phyloP scores from a whole-genome alignment of 345 rosid species.

The Noccaea caerulescens region DNA sequence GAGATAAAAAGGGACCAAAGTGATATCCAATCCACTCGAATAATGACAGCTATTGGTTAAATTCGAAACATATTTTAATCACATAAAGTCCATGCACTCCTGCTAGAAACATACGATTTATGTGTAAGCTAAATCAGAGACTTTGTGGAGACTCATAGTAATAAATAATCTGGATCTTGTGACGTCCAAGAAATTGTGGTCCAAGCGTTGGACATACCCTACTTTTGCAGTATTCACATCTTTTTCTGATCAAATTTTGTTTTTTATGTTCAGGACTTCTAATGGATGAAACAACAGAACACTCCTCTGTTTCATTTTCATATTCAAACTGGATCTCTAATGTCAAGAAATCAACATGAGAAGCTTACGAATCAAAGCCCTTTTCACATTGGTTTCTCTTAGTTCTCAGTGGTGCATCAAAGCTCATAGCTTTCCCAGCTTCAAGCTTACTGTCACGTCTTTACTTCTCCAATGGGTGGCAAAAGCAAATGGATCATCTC shows the following conservation, averaged over 20 bases:
- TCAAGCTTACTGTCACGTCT: constrained; percentile 76
- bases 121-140: too few species aligned
- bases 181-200: too few species aligned
- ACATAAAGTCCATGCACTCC: too few species aligned
- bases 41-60: too few species aligned
- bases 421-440: constrained; percentile 84
- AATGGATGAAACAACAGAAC: constrained; percentile 39
- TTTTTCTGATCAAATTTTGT: constrained; percentile 10
- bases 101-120: too few species aligned
- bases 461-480: constrained; percentile 78
- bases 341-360: constrained; percentile 43
- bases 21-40: too few species aligned
- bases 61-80: too few species aligned
- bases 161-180: too few species aligned
- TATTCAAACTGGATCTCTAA: constrained; percentile 42
- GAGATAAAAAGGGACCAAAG: too few species aligned
- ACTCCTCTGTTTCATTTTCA: constrained; percentile 37
- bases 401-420: constrained; percentile 51
- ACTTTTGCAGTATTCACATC: too few species aligned
- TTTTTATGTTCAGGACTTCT: constrained; percentile 26
- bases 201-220: too few species aligned
- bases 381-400: constrained; percentile 81
- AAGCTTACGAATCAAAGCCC: constrained; percentile 63
- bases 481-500: constrained; percentile 93
- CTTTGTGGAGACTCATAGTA: too few species aligned